Conservation (phyloP, 2,329 filamentous ascomycete genomes). For the Colletotrichum orchidophilum region DNA sequence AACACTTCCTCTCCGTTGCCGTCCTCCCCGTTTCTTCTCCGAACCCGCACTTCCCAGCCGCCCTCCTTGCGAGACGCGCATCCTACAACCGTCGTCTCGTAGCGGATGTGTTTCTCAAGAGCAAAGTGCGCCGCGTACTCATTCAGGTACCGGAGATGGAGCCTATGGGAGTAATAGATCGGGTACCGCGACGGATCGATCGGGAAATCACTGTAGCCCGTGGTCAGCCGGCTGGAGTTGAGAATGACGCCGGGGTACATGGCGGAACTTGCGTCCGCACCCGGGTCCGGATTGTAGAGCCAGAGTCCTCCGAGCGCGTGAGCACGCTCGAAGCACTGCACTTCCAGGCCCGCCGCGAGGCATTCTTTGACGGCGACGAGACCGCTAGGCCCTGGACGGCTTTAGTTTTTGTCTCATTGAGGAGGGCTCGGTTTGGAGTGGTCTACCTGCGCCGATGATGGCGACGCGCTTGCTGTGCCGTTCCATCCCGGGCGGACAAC, state of each 20-base stretch:
- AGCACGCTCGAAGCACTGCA: conserved; percentile 47
- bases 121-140: conserved; percentile 49
- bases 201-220: conserved; percentile 51
- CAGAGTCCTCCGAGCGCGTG: conserved; percentile 49
- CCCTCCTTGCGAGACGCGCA: conserved; percentile 40
- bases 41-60: conserved; percentile 43
- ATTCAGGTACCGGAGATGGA: conserved; percentile 46
- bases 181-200: conserved; percentile 48
- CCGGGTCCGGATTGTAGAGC: conserved; percentile 44
- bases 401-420: neutral
- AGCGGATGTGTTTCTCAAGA: conserved; percentile 44
- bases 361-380: conserved; percentile 49
- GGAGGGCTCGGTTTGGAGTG: neutral
- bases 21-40: conserved; percentile 26
- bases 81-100: conserved; percentile 43
- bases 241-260: conserved; percentile 48
- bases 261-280: conserved; percentile 41
- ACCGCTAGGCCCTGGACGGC: conserved; percentile 44
- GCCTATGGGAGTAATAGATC: conserved; percentile 47
- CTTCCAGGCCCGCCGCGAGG: conserved; percentile 46
- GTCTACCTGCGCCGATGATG: conserved; percentile 38
- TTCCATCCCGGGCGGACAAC: neutral
- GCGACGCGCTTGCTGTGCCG: conserved; percentile 34
- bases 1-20: conserved; percentile 34
- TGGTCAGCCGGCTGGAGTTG: conserved; percentile 49